These are phyloP conservation scores for Penicillium mononematosum DNA, from an alignment of 495 filamentous ascomycete genomes.

Conservation along the genomic window DNA sequence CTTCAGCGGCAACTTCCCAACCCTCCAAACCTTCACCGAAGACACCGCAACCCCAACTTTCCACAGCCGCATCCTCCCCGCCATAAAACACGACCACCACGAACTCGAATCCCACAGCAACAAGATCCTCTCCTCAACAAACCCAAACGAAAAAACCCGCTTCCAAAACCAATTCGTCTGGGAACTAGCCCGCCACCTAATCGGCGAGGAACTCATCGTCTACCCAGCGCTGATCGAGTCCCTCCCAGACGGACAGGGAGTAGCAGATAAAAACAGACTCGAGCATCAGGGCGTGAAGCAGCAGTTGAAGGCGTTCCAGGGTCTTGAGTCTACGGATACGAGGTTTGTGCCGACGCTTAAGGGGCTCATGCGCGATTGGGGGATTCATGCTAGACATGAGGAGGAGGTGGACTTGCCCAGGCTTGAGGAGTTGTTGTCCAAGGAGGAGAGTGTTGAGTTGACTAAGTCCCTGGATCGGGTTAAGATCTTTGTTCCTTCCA, in stretches of 20 bases:
- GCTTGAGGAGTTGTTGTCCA: slow-evolving; percentile 48
- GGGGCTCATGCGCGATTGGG: slow-evolving; percentile 47
- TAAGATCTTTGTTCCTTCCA: slow-evolving; percentile 59
- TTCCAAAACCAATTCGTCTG: slow-evolving; percentile 70
- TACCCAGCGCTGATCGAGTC: slow-evolving; percentile 64
- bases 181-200: slow-evolving; percentile 65
- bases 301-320: slow-evolving; percentile 57
- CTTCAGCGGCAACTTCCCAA: slow-evolving; percentile 13
- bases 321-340: slow-evolving; percentile 41
- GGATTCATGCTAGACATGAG: slow-evolving; percentile 57
- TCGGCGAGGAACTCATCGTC: slow-evolving; percentile 68
- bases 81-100: slow-evolving; percentile 62
- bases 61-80: slow-evolving; percentile 42
- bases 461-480: slow-evolving; percentile 53
- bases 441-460: slow-evolving; percentile 40
- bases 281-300: slow-evolving; percentile 63
- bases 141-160: slow-evolving; percentile 46
- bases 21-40: slow-evolving; percentile 14
- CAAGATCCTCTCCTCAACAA: slow-evolving; percentile 50
- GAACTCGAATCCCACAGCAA: slow-evolving; percentile 60
- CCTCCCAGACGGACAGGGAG: slow-evolving; percentile 45
- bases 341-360: slow-evolving; percentile 53
- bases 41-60: slow-evolving; percentile 7
- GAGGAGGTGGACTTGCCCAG: slow-evolving; percentile 53
- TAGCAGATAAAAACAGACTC: slow-evolving; percentile 54